Conservation (phyloP, 352 stramenopile species). For the Phytophthora brassicae region DNA sequence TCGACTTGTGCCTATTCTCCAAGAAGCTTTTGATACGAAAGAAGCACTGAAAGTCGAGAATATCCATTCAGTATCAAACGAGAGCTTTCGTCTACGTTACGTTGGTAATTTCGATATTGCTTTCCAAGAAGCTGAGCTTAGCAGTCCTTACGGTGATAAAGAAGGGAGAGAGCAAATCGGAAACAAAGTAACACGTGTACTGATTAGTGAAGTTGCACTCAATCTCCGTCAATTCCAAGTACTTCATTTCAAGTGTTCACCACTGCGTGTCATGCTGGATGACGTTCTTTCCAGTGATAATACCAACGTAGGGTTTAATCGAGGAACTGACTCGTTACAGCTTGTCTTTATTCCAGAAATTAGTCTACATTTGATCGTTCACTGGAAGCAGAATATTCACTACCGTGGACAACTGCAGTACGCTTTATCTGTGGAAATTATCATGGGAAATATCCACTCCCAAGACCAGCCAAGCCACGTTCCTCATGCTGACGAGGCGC, state of each 20-base stretch:
- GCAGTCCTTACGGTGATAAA: constrained; percentile 38
- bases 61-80: background rate
- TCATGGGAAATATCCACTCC: constrained; percentile 31
- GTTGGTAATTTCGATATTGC: constrained; percentile 52
- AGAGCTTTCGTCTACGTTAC: constrained; percentile 47
- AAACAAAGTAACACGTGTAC: constrained; percentile 31
- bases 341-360: constrained; percentile 33
- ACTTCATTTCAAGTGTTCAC: constrained; percentile 34
- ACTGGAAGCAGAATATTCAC: constrained; percentile 29
- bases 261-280: constrained; percentile 30
- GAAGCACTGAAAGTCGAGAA: constrained; percentile 1
- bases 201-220: constrained; percentile 43
- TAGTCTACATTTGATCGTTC: constrained; percentile 24
- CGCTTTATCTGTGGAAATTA: constrained; percentile 55
- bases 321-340: constrained; percentile 21
- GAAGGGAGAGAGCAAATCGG: constrained; percentile 17
- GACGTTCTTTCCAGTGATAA: constrained; percentile 6
- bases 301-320: background rate
- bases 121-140: constrained; percentile 37
- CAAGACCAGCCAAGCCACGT: constrained; percentile 31
- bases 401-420: constrained; percentile 33
- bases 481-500: constrained; percentile 42
- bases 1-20: constrained; percentile 28
- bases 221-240: constrained; percentile 61
- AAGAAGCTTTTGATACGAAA: constrained; percentile 44